Evolutionary conservation across 345 rosid genomes (phyloP).

Genomic region (Camelina hispida): DNA sequence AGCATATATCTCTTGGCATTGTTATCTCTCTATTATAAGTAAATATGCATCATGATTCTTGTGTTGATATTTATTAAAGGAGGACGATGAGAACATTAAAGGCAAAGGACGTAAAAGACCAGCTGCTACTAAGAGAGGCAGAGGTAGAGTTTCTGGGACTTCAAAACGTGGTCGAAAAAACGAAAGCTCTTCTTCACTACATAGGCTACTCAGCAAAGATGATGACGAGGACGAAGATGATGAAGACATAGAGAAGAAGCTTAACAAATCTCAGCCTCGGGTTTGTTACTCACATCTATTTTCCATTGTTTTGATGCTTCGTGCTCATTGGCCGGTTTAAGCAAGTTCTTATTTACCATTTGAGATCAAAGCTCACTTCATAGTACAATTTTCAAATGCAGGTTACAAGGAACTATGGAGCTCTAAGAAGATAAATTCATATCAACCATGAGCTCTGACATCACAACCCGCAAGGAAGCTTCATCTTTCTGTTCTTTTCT

Average conservation of each 20-base stretch:
- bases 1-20: slow-evolving; percentile 4
- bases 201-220: slow-evolving; percentile 62
- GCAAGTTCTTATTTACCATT: background rate
- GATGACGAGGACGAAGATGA: slow-evolving; percentile 77
- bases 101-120: slow-evolving; percentile 73
- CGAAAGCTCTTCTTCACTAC: slow-evolving; percentile 64
- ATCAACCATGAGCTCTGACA: slow-evolving; percentile 4
- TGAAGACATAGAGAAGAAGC: slow-evolving; percentile 56
- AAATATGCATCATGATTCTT: background rate
- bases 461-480: slow-evolving; percentile 10
- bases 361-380: background rate
- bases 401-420: slow-evolving; percentile 90
- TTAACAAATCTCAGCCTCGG: slow-evolving; percentile 70
- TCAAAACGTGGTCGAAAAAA: slow-evolving; percentile 82
- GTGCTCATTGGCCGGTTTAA: background rate
- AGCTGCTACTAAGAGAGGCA: slow-evolving; percentile 66
- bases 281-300: slow-evolving; percentile 47
- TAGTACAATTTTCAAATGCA: slow-evolving; percentile 32
- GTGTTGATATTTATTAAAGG: slow-evolving; percentile 45
- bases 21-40: background rate
- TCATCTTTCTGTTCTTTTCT: background rate
- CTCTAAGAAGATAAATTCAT: slow-evolving; percentile 63
- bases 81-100: slow-evolving; percentile 52
- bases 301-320: background rate
- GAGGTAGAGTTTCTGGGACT: slow-evolving; percentile 67